Evolutionary conservation across 768 basidiomycete genomes (phyloP).

Genomic region (Tulasnella sp.): DNA sequence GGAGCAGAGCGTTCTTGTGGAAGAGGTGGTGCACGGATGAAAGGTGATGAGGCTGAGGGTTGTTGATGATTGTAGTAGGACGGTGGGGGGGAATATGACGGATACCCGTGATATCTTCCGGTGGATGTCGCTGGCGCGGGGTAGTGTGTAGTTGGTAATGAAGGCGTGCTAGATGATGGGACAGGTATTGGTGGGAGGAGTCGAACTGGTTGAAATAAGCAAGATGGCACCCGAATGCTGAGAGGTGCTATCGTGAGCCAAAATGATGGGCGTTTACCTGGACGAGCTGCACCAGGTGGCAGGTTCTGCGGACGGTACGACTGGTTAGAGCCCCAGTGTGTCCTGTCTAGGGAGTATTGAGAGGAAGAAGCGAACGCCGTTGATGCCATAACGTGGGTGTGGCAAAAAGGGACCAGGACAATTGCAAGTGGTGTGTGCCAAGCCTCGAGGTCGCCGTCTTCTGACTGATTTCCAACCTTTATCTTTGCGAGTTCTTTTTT

Average conservation of each 20-base stretch:
- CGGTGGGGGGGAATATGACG: not conserved
- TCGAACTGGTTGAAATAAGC: not conserved
- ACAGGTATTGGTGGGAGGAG: not conserved
- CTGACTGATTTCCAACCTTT: not conserved
- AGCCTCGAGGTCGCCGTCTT: not conserved
- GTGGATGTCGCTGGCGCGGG: not conserved
- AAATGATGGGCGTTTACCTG: not conserved
- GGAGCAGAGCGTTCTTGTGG: not conserved
- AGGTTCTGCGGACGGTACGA: not conserved
- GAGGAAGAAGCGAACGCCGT: not conserved
- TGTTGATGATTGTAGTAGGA: not conserved
- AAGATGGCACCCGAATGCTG: not conserved
- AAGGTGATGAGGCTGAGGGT: not conserved
- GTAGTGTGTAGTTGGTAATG: not conserved
- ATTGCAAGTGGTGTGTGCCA: not conserved
- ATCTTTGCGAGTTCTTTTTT: not conserved
- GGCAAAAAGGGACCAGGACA: not conserved
- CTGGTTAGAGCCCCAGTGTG: not conserved
- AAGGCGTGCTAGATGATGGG: not conserved
- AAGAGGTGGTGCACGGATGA: not conserved
- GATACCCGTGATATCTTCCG: not conserved
- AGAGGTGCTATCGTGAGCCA: not conserved
- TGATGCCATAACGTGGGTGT: not conserved
- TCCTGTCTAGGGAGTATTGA: conserved; percentile 4
- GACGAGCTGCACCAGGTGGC: not conserved